A percentile compares a stretch with the other conserved stretches of the same genome.
Evolutionary conservation across 2,329 filamentous ascomycete genomes (phyloP).

Genomic region (Trichoderma atroviride): DNA sequence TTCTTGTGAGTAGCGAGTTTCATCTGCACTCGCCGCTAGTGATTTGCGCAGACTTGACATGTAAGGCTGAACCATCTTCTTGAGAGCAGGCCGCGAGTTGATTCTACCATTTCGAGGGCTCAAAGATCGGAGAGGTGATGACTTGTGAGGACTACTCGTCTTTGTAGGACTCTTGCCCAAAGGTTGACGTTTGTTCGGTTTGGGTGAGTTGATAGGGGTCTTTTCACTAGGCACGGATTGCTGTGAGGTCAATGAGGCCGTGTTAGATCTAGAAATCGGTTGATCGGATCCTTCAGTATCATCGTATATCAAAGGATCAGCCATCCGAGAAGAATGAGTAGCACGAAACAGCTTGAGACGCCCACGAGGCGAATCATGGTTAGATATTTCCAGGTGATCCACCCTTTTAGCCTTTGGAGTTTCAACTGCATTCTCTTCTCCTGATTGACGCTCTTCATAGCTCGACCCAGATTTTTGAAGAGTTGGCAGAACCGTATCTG

Average conservation of each 20-base stretch:
- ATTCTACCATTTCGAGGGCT: conserved; percentile 18
- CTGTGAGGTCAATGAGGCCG: background rate
- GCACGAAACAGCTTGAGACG: background rate
- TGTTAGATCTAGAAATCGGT: background rate
- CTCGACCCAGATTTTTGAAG: background rate
- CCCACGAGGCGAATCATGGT: background rate
- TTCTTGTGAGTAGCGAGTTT: background rate
- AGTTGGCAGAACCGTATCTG: background rate
- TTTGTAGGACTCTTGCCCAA: background rate
- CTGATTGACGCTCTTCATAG: background rate
- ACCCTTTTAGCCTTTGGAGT: no score
- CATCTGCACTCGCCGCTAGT: background rate
- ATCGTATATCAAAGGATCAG: conserved; percentile 5
- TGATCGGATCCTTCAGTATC: background rate
- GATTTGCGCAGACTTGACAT: background rate
- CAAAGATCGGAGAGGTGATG: conserved; percentile 11
- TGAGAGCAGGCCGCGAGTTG: conserved; percentile 16
- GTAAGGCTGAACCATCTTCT: conserved; percentile 16
- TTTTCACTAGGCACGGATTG: background rate
- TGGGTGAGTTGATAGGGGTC: background rate
- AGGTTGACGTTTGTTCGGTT: background rate
- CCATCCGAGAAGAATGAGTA: background rate
- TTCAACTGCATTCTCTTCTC: background rate
- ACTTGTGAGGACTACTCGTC: background rate
- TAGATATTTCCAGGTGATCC: background rate